Conservation (phyloP, 78 protist genomes). For the Guillardia theta region DNA sequence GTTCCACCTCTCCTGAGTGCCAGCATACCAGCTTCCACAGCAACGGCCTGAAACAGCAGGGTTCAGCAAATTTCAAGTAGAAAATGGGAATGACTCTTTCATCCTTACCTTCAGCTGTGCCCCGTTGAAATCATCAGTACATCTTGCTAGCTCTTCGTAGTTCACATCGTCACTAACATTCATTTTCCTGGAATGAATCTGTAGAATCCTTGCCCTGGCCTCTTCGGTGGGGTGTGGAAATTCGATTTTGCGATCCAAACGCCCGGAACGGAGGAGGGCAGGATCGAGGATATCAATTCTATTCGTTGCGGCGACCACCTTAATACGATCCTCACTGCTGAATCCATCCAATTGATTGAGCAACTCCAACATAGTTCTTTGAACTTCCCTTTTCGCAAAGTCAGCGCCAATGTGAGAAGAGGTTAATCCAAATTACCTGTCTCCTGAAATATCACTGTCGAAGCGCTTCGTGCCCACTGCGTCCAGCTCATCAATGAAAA, state of each 20-base stretch:
- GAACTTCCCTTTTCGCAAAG: constrained; percentile 82
- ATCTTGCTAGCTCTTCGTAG: constrained; percentile 97
- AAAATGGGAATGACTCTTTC: too few relatives aligned
- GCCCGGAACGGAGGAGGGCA: constrained; percentile 97
- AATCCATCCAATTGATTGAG: constrained; percentile 99
- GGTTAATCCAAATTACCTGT: not conserved
- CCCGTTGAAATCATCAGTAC: constrained; percentile 98
- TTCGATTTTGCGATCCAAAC: constrained; percentile 88
- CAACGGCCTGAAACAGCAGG: not conserved
- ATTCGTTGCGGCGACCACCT: constrained; percentile 99
- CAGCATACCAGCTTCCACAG: constrained; percentile 68
- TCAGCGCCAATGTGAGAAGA: not conserved
- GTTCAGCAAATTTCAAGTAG: too few relatives aligned
- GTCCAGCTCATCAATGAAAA: constrained; percentile 99
- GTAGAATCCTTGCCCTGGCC: constrained; percentile 92
- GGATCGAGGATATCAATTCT: constrained; percentile 99
- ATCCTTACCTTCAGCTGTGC: constrained; percentile 99
- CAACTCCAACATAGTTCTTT: constrained; percentile 98
- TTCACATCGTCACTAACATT: constrained; percentile 78
- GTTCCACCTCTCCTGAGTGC: constrained; percentile 74
- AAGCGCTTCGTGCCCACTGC: constrained; percentile 98
- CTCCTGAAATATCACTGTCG: constrained; percentile 93
- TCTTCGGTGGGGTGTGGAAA: constrained; percentile 97
- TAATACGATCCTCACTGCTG: constrained; percentile 80
- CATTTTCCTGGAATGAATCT: constrained; percentile 97